These are phyloP conservation scores for Fusarium zealandicum DNA, from an alignment of 2,329 filamentous ascomycete species.

Conservation along the genomic window DNA sequence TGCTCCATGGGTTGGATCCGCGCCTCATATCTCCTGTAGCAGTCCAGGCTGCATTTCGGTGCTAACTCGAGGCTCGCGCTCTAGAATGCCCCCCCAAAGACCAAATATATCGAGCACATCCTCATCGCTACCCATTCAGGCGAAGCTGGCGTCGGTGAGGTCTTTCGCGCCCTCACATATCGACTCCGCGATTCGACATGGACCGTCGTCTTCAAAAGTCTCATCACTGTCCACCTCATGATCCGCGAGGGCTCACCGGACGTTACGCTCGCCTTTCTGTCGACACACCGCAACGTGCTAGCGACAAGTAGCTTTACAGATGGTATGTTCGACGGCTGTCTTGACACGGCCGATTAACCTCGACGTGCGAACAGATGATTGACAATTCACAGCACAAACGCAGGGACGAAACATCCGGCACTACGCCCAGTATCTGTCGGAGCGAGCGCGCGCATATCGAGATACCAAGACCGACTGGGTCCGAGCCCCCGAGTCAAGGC, in stretches of 20 bases:
- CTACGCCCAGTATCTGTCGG: constrained; percentile 86
- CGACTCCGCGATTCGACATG: constrained; percentile 94
- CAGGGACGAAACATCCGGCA: constrained; percentile 94
- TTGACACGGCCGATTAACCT: neutral
- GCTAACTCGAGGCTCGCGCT: constrained; percentile 8
- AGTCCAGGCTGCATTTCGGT: neutral
- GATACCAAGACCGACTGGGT: constrained; percentile 92
- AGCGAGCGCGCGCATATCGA: constrained; percentile 81
- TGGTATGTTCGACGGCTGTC: constrained; percentile 62
- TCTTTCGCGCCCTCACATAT: constrained; percentile 90
- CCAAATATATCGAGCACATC: constrained; percentile 99
- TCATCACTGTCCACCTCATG: constrained; percentile 97
- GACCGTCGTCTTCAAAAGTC: constrained; percentile 98
- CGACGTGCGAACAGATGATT: constrained; percentile 3
- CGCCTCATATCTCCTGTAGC: too few species aligned
- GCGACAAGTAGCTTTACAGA: constrained; percentile 92
- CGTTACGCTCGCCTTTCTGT: constrained; percentile 83
- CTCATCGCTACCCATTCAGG: constrained; percentile 93
- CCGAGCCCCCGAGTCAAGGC: constrained; percentile 77
- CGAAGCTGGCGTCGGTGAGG: constrained; percentile 92
- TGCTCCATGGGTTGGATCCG: too few species aligned
- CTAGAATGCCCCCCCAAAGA: constrained; percentile 93
- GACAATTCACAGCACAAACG: constrained; percentile 73
- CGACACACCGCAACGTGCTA: constrained; percentile 81
- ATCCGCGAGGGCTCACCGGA: constrained; percentile 93